Base-by-base conservation (phyloP, 208 protist species). In the Acanthamoeba castellanii region DNA sequence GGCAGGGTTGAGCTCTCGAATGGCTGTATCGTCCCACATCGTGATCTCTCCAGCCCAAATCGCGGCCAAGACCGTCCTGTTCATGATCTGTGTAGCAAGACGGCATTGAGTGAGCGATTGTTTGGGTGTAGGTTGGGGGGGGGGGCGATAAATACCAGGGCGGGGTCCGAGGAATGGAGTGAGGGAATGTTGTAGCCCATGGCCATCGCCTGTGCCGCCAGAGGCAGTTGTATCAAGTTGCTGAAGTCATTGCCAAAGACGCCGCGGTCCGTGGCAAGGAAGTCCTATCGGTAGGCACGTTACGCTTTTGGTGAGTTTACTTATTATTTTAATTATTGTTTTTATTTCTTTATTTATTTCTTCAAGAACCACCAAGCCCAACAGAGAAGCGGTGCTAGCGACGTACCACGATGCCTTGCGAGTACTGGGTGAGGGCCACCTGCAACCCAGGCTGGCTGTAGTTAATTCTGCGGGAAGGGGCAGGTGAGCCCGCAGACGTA, bases 1-100 rank as follows among this genome's bases (percentile, higher is more conserved):
- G 22, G 11, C 32, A 8, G 85, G 85, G 42, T 91, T 91, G 55
- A 91, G 85, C 22, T 91, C 61, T 50, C 34, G 45, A 27, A 91
- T 61, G 25, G 85, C 85, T 0, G 7, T 25, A 25, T 91, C 52
- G 27, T 91, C 25, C 85, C 85, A 91, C 5, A 22, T 52, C 22
- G 85, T 91, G 42, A 91, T 91, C 5, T 45, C 2, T 13, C 85
- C 85, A 27, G 25, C 20, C 85, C 85, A 91, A 37, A 91, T 70
- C 16, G 84, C 61, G 37, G 27, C 85, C 42, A 91, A 52, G 16
- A 72, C 61, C 18, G 52, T 45, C 22, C 85, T 25, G 25, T 72
- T 52, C 52, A 91, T 27, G 13, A 91, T 50, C 85, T 91, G 85
- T 42, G 30, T 45, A 4, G 20, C 13, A 14, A 76, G 68, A 64